Base-by-base conservation (phyloP, 768 basidiomycete genomes). In the Mycena galericulata region DNA sequence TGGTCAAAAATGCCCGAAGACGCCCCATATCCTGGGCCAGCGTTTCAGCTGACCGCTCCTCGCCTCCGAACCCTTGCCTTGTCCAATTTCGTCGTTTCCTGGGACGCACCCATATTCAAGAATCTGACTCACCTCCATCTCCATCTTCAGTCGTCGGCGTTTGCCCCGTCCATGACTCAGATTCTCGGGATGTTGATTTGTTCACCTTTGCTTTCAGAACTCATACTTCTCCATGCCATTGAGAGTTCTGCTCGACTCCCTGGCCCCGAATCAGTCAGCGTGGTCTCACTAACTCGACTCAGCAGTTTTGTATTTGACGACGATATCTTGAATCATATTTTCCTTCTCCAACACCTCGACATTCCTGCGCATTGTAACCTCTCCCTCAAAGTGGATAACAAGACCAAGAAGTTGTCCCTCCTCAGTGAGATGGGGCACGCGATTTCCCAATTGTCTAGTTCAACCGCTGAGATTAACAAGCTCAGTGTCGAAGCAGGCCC, bases 281-380 rank as follows among this genome's bases (percentile, higher is more conserved):
- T 61, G 7, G 60, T 62, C 24, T n/a, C 46, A 38, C 22, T 56
- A 7, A 3, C 43, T 26, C 58, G 47, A 47, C 50, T 67, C 20
- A 11, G 34, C 8, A 27, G 24, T 17, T 49, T 66, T 15, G 36
- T 61, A 10, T 20, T 67, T 29, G 51, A 67, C 51, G 51, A 61
- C 20, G 51, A 61, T 15, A 49, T 55, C 51, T 40, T 47, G n/a
- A 61, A 54, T 43, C 51, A 36, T 17, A 50, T 63, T 14, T 68
- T 68, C 27, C 43, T 70, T 4, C 59, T 65, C 56, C 51, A 43
- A 17, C 68, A 65, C 51, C 49, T 65, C 58, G 57, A 61, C 17
- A 24, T 69, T 38, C 53, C 46, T 11, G 10, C 34, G 4, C 32
- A 45, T 36, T 60, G 57, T 51, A 24, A 18, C 8, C 20, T 60